Conservation (phyloP, 495 filamentous ascomycete genomes). For the Clohesyomyces aquaticus region DNA sequence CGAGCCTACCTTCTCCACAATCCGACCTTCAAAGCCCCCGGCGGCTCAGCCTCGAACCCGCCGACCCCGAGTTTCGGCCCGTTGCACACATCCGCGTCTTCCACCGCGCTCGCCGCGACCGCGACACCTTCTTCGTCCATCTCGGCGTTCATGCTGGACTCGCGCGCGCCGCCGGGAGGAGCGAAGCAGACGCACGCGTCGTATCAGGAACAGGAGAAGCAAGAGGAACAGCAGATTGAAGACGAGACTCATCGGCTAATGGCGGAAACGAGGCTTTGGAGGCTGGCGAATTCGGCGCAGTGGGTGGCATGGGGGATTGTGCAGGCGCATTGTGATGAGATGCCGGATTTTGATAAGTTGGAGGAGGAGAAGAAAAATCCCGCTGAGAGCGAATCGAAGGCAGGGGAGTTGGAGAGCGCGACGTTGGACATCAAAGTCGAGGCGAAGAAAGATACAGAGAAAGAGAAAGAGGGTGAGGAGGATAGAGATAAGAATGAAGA, state of each 20-base stretch:
- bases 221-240: constrained; percentile 63
- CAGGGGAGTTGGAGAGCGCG: constrained; percentile 20
- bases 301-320: constrained; percentile 98
- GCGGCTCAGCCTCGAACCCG: constrained; percentile 55
- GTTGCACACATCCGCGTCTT: constrained; percentile 34
- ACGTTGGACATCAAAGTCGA: constrained; percentile 27
- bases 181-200: too few species aligned
- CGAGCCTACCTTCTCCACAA: constrained; percentile 81
- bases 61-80: constrained; percentile 46
- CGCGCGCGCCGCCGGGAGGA: constrained; percentile 58
- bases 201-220: constrained; percentile 54
- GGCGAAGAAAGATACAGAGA: constrained; percentile 14
- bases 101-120: constrained; percentile 37
- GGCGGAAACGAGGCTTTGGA: constrained; percentile 81
- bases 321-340: constrained; percentile 80
- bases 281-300: constrained; percentile 80
- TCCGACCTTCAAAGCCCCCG: constrained; percentile 45
- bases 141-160: constrained; percentile 71
- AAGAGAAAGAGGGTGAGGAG: background rate
- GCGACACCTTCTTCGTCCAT: constrained; percentile 45
- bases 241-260: constrained; percentile 68
- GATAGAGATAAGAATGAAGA: background rate
- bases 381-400: constrained; percentile 2
- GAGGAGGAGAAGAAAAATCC: constrained; percentile 11
- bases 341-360: constrained; percentile 43